Base-by-base conservation (phyloP, 1,284 basidiomycete genomes). In the Polyporus tsugae region DNA sequence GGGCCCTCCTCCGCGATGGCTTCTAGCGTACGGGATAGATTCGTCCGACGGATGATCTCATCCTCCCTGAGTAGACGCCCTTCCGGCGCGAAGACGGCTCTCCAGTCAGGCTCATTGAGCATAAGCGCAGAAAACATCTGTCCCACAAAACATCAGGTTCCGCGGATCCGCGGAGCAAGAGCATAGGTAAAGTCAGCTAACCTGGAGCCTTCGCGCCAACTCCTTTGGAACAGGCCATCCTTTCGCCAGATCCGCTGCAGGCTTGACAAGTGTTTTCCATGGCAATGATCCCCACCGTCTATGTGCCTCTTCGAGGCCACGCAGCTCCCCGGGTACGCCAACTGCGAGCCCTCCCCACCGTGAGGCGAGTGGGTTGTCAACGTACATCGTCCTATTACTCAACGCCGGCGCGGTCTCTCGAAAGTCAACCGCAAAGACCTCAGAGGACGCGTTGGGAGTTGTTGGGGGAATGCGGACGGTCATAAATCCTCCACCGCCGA, bases 401-500 rank as follows among this genome's bases (percentile, higher is more conserved):
- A 87, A 79, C 0, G 86, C 86, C 0, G 97, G 95, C 0, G 93
- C 94, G 0, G 89, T 92, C 80, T 98, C 97, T 58, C 97, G 88
- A 78, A 96, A 98, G 82, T 98, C 94, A 65, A 98, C 86, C 3
- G 89, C 89, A 78, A 86, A 92, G 60, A 92, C 91, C 71, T 90
- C 83, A 36, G 91, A 91, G 35, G 80, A 74, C 2, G 75, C 79
- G 52, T 82, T 82, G 0, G 81, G 72, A 46, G 77, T 75, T 5
- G 77, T 72, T 7, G 87, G 85, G 6, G 96, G 94, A 9, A 96
- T 83, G 25, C 95, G 91, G 55, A 98, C 86, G 39, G 92, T 91
- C 91, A 97, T 95, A 78, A 97, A 96, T 0, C 96, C 96, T 36
- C 95, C 96, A 1, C 96, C 96, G 25, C 95, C 95, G 61, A 98